Conservation (phyloP, 495 filamentous ascomycete genomes). For the Pyronema domesticum region DNA sequence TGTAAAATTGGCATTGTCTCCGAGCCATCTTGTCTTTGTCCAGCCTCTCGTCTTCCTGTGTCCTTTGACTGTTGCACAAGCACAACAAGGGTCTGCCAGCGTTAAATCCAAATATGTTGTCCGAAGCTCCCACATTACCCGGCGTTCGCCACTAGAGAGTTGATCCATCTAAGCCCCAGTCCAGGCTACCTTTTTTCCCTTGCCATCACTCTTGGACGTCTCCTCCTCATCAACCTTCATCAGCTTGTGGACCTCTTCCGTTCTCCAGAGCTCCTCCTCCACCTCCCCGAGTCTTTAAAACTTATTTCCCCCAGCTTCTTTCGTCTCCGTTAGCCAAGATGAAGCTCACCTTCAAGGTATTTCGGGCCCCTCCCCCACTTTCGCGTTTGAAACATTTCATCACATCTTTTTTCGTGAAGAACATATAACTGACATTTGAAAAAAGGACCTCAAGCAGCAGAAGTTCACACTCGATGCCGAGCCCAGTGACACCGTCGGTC, state of each 20-base stretch:
- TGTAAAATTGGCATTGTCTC: too few relatives aligned
- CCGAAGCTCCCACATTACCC: not conserved
- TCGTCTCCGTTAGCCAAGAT: slow-evolving; percentile 26
- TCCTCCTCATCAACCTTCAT: slow-evolving; percentile 1
- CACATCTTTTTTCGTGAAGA: slow-evolving; percentile 9
- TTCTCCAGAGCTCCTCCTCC: not conserved
- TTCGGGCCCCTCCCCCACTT: slow-evolving; percentile 20
- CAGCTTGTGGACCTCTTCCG: not conserved
- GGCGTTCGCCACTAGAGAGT: not conserved
- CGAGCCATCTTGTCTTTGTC: too few relatives aligned
- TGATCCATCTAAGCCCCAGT: not conserved
- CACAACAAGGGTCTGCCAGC: too few relatives aligned
- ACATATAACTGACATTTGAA: slow-evolving; percentile 4
- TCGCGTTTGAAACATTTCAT: not conserved
- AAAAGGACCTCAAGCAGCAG: slow-evolving; percentile 87
- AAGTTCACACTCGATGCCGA: slow-evolving; percentile 93
- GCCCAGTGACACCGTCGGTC: slow-evolving; percentile 72
- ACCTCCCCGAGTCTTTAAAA: not conserved
- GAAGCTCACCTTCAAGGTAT: slow-evolving; percentile 74
- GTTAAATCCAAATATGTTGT: too few relatives aligned
- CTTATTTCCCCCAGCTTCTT: not conserved
- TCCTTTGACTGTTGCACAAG: too few relatives aligned
- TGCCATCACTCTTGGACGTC: not conserved
- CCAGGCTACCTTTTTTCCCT: not conserved
- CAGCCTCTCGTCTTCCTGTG: too few relatives aligned